Conservation (phyloP, 495 filamentous ascomycete genomes). For the Aspergillus taichungensis region DNA sequence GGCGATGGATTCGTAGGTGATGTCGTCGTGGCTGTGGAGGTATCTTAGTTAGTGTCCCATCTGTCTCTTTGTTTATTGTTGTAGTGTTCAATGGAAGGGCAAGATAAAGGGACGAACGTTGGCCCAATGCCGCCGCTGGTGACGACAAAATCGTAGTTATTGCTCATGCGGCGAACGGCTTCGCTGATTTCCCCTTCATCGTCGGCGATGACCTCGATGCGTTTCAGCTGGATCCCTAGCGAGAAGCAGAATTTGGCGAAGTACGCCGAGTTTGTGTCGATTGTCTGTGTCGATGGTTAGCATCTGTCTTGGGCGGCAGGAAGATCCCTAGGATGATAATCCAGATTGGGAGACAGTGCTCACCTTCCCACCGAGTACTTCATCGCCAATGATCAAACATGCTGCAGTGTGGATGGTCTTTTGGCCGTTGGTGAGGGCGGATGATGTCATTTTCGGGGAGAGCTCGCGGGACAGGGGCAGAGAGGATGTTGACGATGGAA, state of each 20-base stretch:
- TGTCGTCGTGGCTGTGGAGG: constrained; percentile 75
- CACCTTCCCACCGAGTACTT: constrained; percentile 95
- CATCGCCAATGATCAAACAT: constrained; percentile 93
- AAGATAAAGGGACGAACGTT: constrained; percentile 48
- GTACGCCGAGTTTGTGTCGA: constrained; percentile 88
- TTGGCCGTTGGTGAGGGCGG: constrained; percentile 36
- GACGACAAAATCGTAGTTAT: constrained; percentile 85
- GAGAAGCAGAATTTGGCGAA: constrained; percentile 90
- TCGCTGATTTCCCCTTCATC: constrained; percentile 87
- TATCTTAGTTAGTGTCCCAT: background rate
- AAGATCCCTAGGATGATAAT: no score
- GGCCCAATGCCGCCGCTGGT: constrained; percentile 94
- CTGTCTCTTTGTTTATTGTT: background rate
- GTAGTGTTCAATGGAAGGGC: background rate
- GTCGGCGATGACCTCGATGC: constrained; percentile 87
- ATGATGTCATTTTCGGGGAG: constrained; percentile 47
- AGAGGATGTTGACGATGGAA: constrained; percentile 36
- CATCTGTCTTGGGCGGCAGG: no score
- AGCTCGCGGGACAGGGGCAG: constrained; percentile 13
- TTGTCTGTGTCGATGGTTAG: constrained; percentile 36
- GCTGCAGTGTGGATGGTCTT: constrained; percentile 80
- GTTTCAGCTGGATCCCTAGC: constrained; percentile 79
- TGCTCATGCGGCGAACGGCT: constrained; percentile 74
- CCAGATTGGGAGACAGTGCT: background rate
- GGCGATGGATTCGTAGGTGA: constrained; percentile 90